Percentiles rank a stretch among this genome's conserved stretches.
Evolutionary conservation across 2,329 filamentous ascomycete species (phyloP).

Genomic region (Hypoxylon rubiginosum): DNA sequence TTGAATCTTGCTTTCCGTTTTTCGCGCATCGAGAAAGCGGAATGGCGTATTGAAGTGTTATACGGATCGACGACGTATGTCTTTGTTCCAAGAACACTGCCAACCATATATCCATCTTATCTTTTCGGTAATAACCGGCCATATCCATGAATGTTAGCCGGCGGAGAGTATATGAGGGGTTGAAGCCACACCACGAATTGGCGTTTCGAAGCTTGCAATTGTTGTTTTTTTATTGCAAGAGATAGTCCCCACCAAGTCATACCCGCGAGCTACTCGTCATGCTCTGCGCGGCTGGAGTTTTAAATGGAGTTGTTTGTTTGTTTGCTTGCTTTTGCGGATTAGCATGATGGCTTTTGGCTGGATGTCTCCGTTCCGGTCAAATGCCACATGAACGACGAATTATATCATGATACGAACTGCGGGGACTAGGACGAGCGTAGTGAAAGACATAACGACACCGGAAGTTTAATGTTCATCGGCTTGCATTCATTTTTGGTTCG

Average conservation of each 20-base stretch:
- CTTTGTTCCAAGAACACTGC: conserved; percentile 1
- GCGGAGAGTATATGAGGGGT: conserved; percentile 9
- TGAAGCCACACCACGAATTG: conserved; percentile 8
- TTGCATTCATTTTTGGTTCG: conserved; percentile 21
- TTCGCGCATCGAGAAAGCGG: conserved; percentile 15
- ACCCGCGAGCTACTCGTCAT: conserved; percentile 21
- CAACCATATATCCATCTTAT: conserved; percentile 10
- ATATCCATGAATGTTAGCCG: conserved; percentile 5
- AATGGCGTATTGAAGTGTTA: conserved; percentile 28
- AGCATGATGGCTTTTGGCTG: neutral
- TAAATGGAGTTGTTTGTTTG: conserved; percentile 5
- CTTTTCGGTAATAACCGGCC: conserved; percentile 8
- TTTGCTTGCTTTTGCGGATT: neutral
- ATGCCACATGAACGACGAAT: conserved; percentile 7
- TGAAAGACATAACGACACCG: neutral
- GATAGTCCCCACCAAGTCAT: conserved; percentile 4
- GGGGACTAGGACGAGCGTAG: neutral
- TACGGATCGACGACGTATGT: conserved; percentile 31
- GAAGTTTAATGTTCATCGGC: conserved; percentile 15
- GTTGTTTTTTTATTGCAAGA: neutral
- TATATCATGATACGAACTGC: conserved; percentile 5
- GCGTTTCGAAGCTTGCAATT: conserved; percentile 2
- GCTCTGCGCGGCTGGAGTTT: conserved; percentile 5
- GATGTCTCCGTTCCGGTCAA: neutral
- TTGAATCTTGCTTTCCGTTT: conserved; percentile 12